These are phyloP conservation scores for Cercospora beticola DNA, from an alignment of 2,329 filamentous ascomycete species.

Conservation along the genomic window DNA sequence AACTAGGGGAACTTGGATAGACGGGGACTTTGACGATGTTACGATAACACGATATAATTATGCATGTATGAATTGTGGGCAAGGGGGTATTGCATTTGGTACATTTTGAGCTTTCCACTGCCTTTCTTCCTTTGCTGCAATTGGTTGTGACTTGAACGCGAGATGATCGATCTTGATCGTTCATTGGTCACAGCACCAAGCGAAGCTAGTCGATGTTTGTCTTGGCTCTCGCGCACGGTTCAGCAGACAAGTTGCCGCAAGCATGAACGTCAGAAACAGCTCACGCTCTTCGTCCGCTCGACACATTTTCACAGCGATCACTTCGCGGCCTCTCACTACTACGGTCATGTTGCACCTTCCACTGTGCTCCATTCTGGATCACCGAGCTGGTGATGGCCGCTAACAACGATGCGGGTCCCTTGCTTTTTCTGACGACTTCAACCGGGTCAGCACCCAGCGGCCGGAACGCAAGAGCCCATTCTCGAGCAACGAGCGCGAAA, in stretches of 20 bases:
- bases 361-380: slow-evolving; percentile 1
- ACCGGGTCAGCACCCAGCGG: slow-evolving; percentile 10
- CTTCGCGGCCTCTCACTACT: neutral
- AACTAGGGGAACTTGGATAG: neutral
- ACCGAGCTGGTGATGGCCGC: slow-evolving; percentile 4
- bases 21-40: neutral
- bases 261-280: neutral
- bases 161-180: too few species aligned
- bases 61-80: neutral
- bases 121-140: neutral
- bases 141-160: neutral
- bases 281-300: neutral
- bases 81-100: neutral
- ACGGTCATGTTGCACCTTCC: neutral
- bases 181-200: neutral
- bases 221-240: neutral
- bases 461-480: slow-evolving; percentile 15
- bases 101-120: neutral
- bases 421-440: slow-evolving; percentile 17
- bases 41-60: neutral
- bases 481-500: slow-evolving; percentile 10
- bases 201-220: neutral
- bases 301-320: neutral
- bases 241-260: neutral
- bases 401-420: neutral